A percentile compares a stretch with the other conserved stretches of the same genome.
phyloP scores from a whole-genome alignment of 768 basidiomycete genomes.

The Tephrocybe sp. region DNA sequence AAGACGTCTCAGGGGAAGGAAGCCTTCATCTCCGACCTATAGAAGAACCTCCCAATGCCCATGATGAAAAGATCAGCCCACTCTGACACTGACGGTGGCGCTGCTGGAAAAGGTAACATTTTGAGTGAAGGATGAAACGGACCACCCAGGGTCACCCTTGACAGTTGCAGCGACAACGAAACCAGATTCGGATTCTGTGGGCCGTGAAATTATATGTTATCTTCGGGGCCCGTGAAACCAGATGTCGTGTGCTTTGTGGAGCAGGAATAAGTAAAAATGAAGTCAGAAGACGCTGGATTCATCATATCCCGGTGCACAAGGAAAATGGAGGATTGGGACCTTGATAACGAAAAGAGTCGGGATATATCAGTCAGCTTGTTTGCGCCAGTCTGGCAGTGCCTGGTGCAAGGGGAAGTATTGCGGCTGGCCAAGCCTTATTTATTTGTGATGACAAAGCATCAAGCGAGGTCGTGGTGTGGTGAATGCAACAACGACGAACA shows the following conservation, averaged over 20 bases:
- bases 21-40: too few species aligned
- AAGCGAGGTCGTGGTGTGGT: not conserved
- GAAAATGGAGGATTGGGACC: not conserved
- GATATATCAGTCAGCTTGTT: not conserved
- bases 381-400: not conserved
- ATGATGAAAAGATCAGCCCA: too few species aligned
- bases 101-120: not conserved
- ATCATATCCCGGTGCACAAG: not conserved
- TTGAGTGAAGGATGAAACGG: not conserved
- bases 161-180: not conserved
- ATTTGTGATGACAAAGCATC: slow-evolving; percentile 13
- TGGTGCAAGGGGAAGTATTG: not conserved
- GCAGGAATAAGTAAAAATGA: slow-evolving; percentile 2
- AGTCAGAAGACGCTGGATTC: not conserved
- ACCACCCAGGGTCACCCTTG: not conserved
- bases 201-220: too few species aligned
- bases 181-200: too few species aligned
- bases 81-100: not conserved
- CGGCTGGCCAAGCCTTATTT: not conserved
- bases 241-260: not conserved
- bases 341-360: not conserved
- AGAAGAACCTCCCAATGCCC: too few species aligned
- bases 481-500: not conserved
- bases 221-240: not conserved
- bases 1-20: too few species aligned